A percentile compares a stretch with the other conserved stretches of the same genome.
Conservation (phyloP, 441 rosid genomes). For the Eutrema salsugineum region DNA sequence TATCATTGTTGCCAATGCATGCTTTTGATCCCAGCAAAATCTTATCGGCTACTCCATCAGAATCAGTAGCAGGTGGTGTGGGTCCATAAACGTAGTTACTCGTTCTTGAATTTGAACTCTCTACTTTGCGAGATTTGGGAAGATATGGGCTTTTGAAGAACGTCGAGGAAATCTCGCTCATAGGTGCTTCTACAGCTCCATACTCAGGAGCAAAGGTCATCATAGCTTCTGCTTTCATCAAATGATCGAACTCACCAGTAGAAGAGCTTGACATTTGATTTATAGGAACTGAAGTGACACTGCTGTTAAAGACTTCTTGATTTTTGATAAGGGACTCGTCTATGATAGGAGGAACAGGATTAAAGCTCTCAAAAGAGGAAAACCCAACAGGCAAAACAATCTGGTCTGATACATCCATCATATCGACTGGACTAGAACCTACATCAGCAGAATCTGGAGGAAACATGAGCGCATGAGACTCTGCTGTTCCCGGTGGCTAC, state of each 20-base stretch:
- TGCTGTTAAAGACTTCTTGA: constrained; percentile 59
- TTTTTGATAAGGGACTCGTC: constrained; percentile 73
- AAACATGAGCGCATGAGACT: constrained; percentile 84
- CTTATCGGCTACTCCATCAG: constrained; percentile 72
- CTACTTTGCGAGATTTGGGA: constrained; percentile 73
- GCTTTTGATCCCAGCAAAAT: constrained; percentile 50
- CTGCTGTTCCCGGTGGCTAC: constrained; percentile 99
- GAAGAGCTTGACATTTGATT: constrained; percentile 48
- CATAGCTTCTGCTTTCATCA: constrained; percentile 96
- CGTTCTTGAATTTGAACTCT: constrained; percentile 72
- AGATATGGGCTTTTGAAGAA: constrained; percentile 84
- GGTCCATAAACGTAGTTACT: constrained; percentile 81
- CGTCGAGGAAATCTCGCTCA: constrained; percentile 62
- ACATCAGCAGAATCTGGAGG: constrained; percentile 90
- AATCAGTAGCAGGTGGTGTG: constrained; percentile 72
- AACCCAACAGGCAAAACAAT: constrained; percentile 80
- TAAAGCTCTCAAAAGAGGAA: constrained; percentile 88
- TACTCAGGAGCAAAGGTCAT: constrained; percentile 98
- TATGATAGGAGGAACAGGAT: constrained; percentile 52
- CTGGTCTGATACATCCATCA: constrained; percentile 84
- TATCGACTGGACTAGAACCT: constrained; percentile 80
- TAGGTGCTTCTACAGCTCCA: constrained; percentile 91
- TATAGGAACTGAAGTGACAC: constrained; percentile 49
- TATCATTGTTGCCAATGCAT: constrained; percentile 43
- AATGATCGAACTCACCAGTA: constrained; percentile 84